Evolutionary conservation across 2,329 filamentous ascomycete species (phyloP).

Genomic region (Aspergillus ochraceus): DNA sequence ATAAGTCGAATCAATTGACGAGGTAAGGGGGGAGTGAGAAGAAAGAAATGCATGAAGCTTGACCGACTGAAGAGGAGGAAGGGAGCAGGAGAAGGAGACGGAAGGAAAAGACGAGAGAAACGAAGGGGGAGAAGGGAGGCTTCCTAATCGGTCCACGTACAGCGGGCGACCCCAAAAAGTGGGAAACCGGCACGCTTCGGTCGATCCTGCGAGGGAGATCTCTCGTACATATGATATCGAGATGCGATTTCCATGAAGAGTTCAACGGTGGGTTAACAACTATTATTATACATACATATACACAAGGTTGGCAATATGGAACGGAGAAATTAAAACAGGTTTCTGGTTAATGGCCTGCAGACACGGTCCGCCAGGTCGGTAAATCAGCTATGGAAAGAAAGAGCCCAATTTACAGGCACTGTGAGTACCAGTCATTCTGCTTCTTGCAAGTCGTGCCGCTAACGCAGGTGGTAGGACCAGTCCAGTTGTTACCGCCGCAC

Average conservation of each 20-base stretch:
- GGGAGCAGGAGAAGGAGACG: background rate
- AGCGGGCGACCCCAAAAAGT: background rate
- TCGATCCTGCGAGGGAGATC: background rate
- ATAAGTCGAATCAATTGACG: background rate
- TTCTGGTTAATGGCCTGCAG: background rate
- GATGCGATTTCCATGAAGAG: background rate
- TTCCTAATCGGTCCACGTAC: background rate
- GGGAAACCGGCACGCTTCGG: background rate
- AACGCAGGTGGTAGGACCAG: constrained; percentile 26
- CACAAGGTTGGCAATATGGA: background rate
- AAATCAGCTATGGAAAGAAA: background rate
- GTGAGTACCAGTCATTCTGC: constrained; percentile 31
- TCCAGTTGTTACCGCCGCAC: constrained; percentile 31
- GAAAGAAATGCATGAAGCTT: background rate
- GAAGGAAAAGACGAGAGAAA: background rate
- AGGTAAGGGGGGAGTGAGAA: background rate
- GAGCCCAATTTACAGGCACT: constrained; percentile 24
- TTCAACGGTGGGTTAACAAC: no score
- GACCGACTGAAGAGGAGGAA: background rate
- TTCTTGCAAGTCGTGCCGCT: constrained; percentile 27
- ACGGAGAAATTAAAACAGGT: background rate
- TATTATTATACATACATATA: background rate
- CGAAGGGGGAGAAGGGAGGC: background rate
- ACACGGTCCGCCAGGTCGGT: background rate
- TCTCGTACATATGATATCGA: background rate